Evolutionary conservation across 2,329 filamentous ascomycete genomes (phyloP), one percentile per base, ranked within the genome.

Genomic region (Pestalotiopsis sp.): DNA sequence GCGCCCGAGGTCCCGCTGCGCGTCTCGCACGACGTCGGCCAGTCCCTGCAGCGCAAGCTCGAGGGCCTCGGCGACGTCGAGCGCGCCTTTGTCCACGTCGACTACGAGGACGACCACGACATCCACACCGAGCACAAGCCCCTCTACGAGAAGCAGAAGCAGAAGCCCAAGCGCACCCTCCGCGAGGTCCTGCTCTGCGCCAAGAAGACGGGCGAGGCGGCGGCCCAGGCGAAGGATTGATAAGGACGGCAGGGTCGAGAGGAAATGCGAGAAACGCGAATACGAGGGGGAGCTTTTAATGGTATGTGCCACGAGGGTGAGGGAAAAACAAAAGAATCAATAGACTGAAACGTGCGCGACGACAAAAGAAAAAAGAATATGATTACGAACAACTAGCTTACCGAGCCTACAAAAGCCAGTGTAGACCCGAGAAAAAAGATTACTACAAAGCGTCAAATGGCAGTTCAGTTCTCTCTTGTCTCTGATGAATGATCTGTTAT

Each of bases 21-120:
- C 68, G 79, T 88, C 64, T 86, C 86, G 2, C 88, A 90, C 71
- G 87, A 90, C 70, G 85, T 90, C 30, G 85, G 85, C 24, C 87
- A 90, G 74, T 82, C 83, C 10, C 75, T 90, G 64, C 88, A 89
- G 76, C 82, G 87, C 58, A 90, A 89, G 77, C 80, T 89, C 13
- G 88, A 90, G 78, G 87, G 84, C 60, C 70, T 81, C 22, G 72
- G 70, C 2, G 75, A 79, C 66, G 81, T 84, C 14, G 81, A 84
- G 74, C 75, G 81, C 60, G 81, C 81, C 0, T 84, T 83, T 68
- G 81, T 84, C 60, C 81, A 83, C 65, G 79, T 83, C 55, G 81
- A 83, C 72, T 83, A 83, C 64, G 79, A 83, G 66, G 76, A 81
- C 60, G 76, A 78, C 24, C 81, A 83, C 66, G 75, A 79, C 67